These are phyloP conservation scores for Mycena capillaripes DNA, from an alignment of 768 basidiomycete genomes.

Conservation along the genomic window DNA sequence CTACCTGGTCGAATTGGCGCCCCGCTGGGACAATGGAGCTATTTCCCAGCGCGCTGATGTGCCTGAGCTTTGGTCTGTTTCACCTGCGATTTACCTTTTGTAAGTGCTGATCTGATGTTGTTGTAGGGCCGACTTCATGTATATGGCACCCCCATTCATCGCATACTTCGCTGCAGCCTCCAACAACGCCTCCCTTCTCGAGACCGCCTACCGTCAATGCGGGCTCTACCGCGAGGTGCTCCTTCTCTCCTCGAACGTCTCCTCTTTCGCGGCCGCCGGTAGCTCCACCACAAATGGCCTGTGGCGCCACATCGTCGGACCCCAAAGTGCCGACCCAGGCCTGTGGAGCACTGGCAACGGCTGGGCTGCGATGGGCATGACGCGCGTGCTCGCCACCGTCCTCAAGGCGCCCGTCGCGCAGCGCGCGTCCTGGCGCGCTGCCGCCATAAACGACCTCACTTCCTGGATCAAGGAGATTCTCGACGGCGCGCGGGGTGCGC, in stretches of 20 bases:
- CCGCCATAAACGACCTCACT: slow-evolving; percentile 47
- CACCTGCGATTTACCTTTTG: background rate
- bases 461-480: slow-evolving; percentile 59
- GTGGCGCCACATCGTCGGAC: slow-evolving; percentile 52
- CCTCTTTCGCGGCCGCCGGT: slow-evolving; percentile 22
- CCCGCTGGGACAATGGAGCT: slow-evolving; percentile 57
- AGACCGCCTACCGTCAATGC: slow-evolving; percentile 54
- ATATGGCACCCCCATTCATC: slow-evolving; percentile 64
- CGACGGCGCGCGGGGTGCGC: slow-evolving; percentile 53
- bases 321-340: slow-evolving; percentile 30
- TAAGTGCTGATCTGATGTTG: background rate
- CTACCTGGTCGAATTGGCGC: slow-evolving; percentile 58
- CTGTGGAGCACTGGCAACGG: slow-evolving; percentile 39
- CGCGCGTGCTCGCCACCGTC: slow-evolving; percentile 57
- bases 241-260: slow-evolving; percentile 42
- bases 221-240: slow-evolving; percentile 54
- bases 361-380: slow-evolving; percentile 39
- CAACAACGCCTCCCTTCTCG: slow-evolving; percentile 50
- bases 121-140: slow-evolving; percentile 62
- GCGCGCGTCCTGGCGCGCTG: slow-evolving; percentile 35
- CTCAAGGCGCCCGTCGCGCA: slow-evolving; percentile 53
- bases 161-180: slow-evolving; percentile 60
- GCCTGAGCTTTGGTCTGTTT: slow-evolving; percentile 64
- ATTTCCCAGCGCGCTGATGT: slow-evolving; percentile 67
- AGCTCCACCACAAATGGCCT: slow-evolving; percentile 39